Base-by-base conservation (phyloP, 2,329 filamentous ascomycete genomes). In the Ophiostoma sp. region DNA sequence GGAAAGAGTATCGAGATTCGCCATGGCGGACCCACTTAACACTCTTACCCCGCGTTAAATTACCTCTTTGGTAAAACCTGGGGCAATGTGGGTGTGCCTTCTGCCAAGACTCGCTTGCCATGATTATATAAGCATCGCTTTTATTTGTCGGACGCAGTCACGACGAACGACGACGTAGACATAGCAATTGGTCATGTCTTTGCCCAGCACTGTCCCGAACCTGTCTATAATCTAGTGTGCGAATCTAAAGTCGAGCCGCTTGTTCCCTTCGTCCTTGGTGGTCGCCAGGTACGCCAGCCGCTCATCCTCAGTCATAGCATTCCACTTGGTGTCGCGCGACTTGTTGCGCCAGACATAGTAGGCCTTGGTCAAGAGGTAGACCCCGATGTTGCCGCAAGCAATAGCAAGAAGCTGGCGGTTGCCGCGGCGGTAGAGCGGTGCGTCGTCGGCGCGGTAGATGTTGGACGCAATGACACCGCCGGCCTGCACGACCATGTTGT, bases 391-490 rank as follows among this genome's bases (percentile, higher is more conserved):
- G 72, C 76, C 74, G 69, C 74, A 75, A 35, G 71, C 78, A n/a
- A 88, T 79, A 0, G 74, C 83, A n/a, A 89, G 79, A 1, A 89
- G 76, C 0, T 83, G 79, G 60, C 79, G 81, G 74, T 89, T 89
- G 0, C 86, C 87, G 0, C 81, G 79, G 6, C 79, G 77, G 73
- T 89, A 89, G 4, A 80, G 77, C 0, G 86, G 86, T 15, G 74
- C 74, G 36, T 80, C 79, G 17, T 79, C 78, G 33, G 74, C 72
- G 4, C 79, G 77, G 71, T 81, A 82, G 11, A 82, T 79, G 71
- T 82, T 82, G 41, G 78, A 77, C 0, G 76, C 73, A 67, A 81
- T 81, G 41, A 84, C 80, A 0, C 76, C 77, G n/a, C 79, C 78
- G 0, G 79, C 78, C 73, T 84, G 82, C 1, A 81, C 79, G 36